Base-by-base conservation (phyloP, 176 grass and related monocot species). In the Musa itinerans region DNA sequence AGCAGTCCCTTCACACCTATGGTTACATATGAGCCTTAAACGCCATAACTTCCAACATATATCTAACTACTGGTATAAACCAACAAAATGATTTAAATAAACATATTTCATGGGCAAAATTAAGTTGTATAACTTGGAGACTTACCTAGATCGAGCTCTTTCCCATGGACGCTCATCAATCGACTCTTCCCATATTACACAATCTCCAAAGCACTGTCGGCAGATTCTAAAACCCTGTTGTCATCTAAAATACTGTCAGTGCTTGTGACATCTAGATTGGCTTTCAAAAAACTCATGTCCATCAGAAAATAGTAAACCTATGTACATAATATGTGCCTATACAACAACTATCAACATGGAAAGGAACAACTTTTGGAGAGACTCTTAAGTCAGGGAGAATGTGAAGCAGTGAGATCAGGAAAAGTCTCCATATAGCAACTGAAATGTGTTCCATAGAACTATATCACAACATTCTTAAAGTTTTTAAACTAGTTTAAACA, bases 161-260 rank as follows among this genome's bases (percentile, higher is more conserved):
- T 97, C 94, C 94, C 90, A 93, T 72, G 90, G 86, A 61, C 73
- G 86, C 54, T 93, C 94, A 84, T 97, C 94, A 87, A 97, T 87
- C 70, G 81, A 93, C 85, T 97, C 90, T 80, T 93, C 87, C 94
- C 90, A 97, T 90, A 92, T 93, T 63, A 97, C 94, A 69, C 94
- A 91, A 71, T 97, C 94, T 52, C 94, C 94, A 57, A 74, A 59
- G 50, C 90, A 97, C 54, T 85, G 90, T 14, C n/a, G 22, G 76
- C 94, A 97, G 65, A 72, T 89, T 24, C 63, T 90, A 81, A 90
- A 91, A n/a, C 94, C 94, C 94, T 93, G 71, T 72, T 25, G 13
- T 43, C 20, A 54, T 63, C 50, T 53, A 52, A 20, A 21, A 63
- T 25, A 20, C 22, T 13, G 50, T 53, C 19, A 48, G 34, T 64